Conservation (phyloP, 441 rosid species). For the Eruca vesicaria region DNA sequence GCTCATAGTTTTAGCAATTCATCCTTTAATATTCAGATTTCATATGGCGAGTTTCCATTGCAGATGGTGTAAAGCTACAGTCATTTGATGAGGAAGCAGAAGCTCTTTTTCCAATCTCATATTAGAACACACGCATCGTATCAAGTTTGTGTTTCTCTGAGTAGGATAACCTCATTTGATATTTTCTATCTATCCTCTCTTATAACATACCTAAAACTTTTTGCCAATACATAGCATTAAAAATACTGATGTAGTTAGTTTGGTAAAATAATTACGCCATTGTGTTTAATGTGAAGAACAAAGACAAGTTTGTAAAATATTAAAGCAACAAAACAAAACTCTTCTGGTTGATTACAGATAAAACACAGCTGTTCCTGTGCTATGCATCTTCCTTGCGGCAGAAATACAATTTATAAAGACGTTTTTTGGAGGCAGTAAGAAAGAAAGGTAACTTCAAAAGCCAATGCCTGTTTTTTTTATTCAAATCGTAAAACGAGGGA, state of each 20-base stretch:
- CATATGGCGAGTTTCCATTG: background rate
- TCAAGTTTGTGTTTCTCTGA: background rate
- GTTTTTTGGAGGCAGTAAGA: background rate
- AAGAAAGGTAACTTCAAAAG: conserved; percentile 2
- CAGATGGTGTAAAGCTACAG: background rate
- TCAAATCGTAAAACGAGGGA: conserved; percentile 1
- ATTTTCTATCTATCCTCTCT: background rate
- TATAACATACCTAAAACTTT: background rate
- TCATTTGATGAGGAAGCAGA: background rate
- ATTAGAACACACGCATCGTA: background rate
- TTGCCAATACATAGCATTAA: too few species aligned
- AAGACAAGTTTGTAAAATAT: background rate
- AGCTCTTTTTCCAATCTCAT: background rate
- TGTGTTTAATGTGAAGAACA: background rate
- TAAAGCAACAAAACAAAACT: background rate
- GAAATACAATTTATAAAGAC: background rate
- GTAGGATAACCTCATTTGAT: background rate
- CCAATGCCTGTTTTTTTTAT: conserved; percentile 5
- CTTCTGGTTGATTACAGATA: background rate
- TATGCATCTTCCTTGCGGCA: conserved; percentile 15
- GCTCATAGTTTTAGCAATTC: background rate
- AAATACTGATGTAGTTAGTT: too few species aligned
- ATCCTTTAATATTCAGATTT: background rate
- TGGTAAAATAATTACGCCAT: too few species aligned
- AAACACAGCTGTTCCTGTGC: background rate